Evolutionary conservation across 306 rosid species (phyloP).

Genomic region (Begonia fuchsioides): DNA sequence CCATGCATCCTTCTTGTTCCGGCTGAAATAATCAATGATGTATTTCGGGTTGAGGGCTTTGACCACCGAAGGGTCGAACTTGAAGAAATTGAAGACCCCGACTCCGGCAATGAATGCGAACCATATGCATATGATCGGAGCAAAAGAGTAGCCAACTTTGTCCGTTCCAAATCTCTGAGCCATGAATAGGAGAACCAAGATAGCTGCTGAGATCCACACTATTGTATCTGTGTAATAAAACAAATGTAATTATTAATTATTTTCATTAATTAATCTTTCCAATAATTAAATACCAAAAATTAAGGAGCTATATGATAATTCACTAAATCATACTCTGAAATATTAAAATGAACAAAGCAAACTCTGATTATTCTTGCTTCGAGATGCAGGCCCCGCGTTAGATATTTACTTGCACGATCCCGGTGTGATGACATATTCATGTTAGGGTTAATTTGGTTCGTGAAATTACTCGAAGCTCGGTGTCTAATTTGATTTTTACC

Average conservation of each 20-base stretch:
- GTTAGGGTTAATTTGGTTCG: too few species aligned
- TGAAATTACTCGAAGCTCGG: too few species aligned
- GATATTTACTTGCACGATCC: too few species aligned
- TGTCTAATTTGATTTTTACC: too few species aligned
- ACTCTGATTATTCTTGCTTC: too few species aligned
- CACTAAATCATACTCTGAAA: too few species aligned
- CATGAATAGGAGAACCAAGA: slow-evolving; percentile 17
- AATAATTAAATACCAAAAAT: not conserved
- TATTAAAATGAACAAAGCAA: too few species aligned
- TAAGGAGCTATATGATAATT: too few species aligned
- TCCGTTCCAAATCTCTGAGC: slow-evolving; percentile 31
- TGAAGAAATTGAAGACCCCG: slow-evolving; percentile 21
- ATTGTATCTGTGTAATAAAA: slow-evolving; percentile 6
- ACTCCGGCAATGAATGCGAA: slow-evolving; percentile 9
- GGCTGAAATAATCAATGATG: slow-evolving; percentile 6
- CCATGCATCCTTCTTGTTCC: slow-evolving; percentile 13
- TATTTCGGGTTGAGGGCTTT: slow-evolving; percentile 11
- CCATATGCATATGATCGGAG: slow-evolving; percentile 27
- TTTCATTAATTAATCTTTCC: not conserved
- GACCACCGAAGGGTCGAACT: slow-evolving; percentile 8
- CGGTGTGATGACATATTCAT: too few species aligned
- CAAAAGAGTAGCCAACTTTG: slow-evolving; percentile 23
- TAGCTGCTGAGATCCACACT: slow-evolving; percentile 18
- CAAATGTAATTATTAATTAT: not conserved
- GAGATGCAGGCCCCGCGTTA: too few species aligned